These are phyloP conservation scores for Typha latifolia DNA, from an alignment of 176 grass and related monocot species.

Conservation along the genomic window DNA sequence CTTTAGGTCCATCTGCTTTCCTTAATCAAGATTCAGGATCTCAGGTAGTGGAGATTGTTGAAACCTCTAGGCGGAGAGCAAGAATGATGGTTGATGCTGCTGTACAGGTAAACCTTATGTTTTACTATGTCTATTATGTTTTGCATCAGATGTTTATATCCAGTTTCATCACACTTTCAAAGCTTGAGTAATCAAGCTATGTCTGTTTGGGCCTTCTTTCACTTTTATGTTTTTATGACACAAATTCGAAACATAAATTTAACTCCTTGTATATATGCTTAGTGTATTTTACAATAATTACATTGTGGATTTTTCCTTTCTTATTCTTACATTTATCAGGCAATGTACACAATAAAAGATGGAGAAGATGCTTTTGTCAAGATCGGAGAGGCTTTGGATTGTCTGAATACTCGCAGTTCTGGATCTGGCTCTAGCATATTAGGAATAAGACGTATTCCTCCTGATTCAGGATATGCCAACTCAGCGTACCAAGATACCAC, in stretches of 20 bases:
- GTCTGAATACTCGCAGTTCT: conserved; percentile 36
- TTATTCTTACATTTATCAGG: conserved; percentile 28
- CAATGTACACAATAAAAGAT: conserved; percentile 58
- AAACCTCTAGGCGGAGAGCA: conserved; percentile 66
- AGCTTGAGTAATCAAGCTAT: no score
- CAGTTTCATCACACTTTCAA: no score
- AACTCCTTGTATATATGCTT: background rate
- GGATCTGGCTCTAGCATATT: conserved; percentile 56
- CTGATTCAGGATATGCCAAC: conserved; percentile 55
- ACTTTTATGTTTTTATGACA: no score
- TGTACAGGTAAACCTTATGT: conserved; percentile 57
- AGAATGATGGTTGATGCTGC: conserved; percentile 89
- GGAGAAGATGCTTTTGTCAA: conserved; percentile 66
- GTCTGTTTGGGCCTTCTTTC: no score
- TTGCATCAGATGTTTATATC: no score
- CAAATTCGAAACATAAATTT: background rate
- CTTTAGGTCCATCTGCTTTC: conserved; percentile 36
- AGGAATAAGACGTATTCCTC: conserved; percentile 60
- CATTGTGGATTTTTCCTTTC: background rate
- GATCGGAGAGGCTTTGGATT: conserved; percentile 75
- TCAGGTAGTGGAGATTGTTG: conserved; percentile 85
- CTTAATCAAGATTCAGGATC: conserved; percentile 73
- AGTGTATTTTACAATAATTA: background rate
- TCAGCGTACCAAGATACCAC: conserved; percentile 48
- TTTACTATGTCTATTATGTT: background rate